phyloP scores from a whole-genome alignment of 177 flowering plant genomes.

The Telopea speciosissima region DNA sequence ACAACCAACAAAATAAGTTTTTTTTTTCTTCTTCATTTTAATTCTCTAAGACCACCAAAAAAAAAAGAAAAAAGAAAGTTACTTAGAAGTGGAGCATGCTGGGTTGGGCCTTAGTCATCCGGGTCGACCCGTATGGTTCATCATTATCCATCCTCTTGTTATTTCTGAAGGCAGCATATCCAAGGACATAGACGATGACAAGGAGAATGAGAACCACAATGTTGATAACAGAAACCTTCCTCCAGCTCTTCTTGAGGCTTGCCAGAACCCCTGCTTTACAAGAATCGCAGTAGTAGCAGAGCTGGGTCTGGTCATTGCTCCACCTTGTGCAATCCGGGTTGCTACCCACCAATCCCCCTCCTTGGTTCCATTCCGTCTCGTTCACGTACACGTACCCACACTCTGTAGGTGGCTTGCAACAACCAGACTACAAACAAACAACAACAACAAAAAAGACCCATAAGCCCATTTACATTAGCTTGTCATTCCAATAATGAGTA shows the following conservation, averaged over 20 bases:
- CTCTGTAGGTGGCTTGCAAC: slow-evolving; percentile 90
- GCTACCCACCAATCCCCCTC: slow-evolving; percentile 21
- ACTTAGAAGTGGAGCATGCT: slow-evolving; percentile 48
- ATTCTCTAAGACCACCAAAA: too few species aligned
- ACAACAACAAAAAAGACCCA: not conserved
- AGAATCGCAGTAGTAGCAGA: slow-evolving; percentile 63
- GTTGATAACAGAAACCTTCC: slow-evolving; percentile 69
- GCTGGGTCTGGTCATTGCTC: slow-evolving; percentile 57
- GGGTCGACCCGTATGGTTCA: slow-evolving; percentile 64
- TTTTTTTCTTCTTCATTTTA: too few species aligned
- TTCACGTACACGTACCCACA: slow-evolving; percentile 57
- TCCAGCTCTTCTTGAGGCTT: slow-evolving; percentile 68
- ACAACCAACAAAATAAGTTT: too few species aligned
- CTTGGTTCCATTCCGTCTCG: slow-evolving; percentile 63
- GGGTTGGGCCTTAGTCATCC: slow-evolving; percentile 85
- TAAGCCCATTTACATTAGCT: too few species aligned
- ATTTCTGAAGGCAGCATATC: slow-evolving; percentile 69
- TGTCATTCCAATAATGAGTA: not conserved
- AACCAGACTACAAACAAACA: slow-evolving; percentile 69
- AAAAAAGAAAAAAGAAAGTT: too few species aligned
- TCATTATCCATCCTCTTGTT: slow-evolving; percentile 64
- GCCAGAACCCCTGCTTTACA: slow-evolving; percentile 74
- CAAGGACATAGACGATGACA: slow-evolving; percentile 62
- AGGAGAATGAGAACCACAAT: slow-evolving; percentile 59
- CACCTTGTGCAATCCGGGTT: slow-evolving; percentile 51